Conservation (phyloP, 1,139 yeast genomes). For the Pichia inconspicua region DNA sequence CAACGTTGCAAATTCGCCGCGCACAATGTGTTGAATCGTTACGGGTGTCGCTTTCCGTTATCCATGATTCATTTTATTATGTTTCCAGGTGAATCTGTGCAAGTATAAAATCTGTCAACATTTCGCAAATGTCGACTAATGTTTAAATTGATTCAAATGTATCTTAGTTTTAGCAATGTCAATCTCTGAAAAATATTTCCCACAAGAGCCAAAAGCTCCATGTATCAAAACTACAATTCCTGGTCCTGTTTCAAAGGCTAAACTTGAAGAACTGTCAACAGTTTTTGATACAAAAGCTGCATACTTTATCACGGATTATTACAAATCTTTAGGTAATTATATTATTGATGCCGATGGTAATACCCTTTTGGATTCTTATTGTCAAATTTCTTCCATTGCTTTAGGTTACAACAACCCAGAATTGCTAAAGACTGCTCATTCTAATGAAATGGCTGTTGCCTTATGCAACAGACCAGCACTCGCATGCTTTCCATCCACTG, state of each 20-base stretch:
- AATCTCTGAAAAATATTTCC: constrained; percentile 46
- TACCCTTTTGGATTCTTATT: constrained; percentile 53
- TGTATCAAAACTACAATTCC: constrained; percentile 44
- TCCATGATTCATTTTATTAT: background rate
- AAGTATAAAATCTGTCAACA: background rate
- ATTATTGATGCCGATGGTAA: constrained; percentile 68
- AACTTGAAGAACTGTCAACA: constrained; percentile 42
- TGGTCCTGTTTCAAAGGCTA: constrained; percentile 47
- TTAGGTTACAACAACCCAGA: constrained; percentile 74
- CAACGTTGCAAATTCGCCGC: too few relatives aligned
- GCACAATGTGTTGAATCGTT: background rate
- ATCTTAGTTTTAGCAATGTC: constrained; percentile 26
- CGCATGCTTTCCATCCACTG: constrained; percentile 64
- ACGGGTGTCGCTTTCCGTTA: constrained; percentile 5
- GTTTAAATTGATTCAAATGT: background rate
- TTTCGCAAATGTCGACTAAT: background rate
- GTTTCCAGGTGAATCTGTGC: background rate
- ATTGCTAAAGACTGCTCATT: constrained; percentile 50
- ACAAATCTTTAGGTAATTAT: constrained; percentile 61
- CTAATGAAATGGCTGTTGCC: constrained; percentile 61
- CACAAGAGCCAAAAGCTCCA: constrained; percentile 40
- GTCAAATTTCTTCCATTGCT: constrained; percentile 70
- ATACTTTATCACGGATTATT: constrained; percentile 62
- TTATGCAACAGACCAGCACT: constrained; percentile 67
- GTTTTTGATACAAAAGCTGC: constrained; percentile 63